Evolutionary conservation across 208 protist species (phyloP).

Genomic region (Leishmania tropica): DNA sequence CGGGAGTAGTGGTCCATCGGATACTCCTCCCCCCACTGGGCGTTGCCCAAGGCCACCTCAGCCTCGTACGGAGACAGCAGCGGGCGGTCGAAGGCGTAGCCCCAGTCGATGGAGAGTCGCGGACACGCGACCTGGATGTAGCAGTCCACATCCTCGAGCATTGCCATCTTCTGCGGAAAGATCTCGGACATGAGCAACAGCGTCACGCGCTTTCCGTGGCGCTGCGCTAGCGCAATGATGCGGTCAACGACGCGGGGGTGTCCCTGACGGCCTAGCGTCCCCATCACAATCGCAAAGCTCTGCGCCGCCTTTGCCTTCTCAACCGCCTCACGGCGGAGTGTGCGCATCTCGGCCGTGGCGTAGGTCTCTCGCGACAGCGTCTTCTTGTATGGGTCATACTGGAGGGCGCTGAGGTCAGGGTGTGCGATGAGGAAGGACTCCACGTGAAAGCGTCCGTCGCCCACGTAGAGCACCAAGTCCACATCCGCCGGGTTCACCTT

Average conservation of each 20-base stretch:
- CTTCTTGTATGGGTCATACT: conserved; percentile 98
- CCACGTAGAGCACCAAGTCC: conserved; percentile 95
- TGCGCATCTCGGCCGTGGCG: conserved; percentile 93
- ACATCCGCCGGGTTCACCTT: conserved; percentile 69
- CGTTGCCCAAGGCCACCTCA: conserved; percentile 90
- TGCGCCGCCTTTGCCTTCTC: conserved; percentile 70
- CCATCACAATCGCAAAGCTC: conserved; percentile 96
- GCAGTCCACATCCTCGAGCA: conserved; percentile 92
- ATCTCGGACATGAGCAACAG: conserved; percentile 98
- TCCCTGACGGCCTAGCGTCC: conserved; percentile 98
- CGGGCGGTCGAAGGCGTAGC: conserved; percentile 96
- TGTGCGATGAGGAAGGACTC: conserved; percentile 99
- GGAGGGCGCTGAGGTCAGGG: conserved; percentile 88
- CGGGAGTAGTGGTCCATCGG: conserved; percentile 98
- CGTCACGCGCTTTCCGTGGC: conserved; percentile 69
- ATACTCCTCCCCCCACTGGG: conserved; percentile 90
- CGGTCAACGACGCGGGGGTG: conserved; percentile 93
- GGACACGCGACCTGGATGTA: conserved; percentile 98
- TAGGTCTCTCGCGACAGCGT: conserved; percentile 94
- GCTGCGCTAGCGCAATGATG: conserved; percentile 83
- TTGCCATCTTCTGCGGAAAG: conserved; percentile 95
- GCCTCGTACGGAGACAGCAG: conserved; percentile 98
- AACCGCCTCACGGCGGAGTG: conserved; percentile 81
- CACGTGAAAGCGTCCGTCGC: conserved; percentile 98
- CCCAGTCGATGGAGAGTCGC: conserved; percentile 99